Evolutionary conservation across 176 grass and related monocot genomes (phyloP), one percentile per base, ranked within the genome.

Genomic region (Leersia perrieri): DNA sequence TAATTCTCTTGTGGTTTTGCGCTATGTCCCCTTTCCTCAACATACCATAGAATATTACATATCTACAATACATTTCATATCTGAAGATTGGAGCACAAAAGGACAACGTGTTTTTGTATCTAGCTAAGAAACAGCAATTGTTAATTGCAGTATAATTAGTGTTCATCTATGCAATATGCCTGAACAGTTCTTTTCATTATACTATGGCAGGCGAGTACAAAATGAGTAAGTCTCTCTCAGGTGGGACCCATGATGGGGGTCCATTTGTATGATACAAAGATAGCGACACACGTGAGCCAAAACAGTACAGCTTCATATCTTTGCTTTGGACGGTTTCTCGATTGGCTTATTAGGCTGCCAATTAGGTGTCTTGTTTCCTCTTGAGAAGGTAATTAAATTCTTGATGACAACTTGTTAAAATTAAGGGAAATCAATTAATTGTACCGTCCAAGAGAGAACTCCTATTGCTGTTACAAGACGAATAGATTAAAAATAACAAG

Each of bases 311-410:
- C 85, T 68, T 73, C 41, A 32, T 51, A 82, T 87, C 85, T 70
- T 23, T 15, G 16, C 29, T 76, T 76, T 76, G 85, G 72, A 87
- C 18, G 1, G 72, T 12, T 70, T 63, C 58, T 57, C 33, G 11
- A 3, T 39, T 76, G 78, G 51, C 23, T 70, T 81, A 87, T 87
- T 87, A 87, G 78, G 85, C 85, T 87, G 69, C 77, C 77, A 44
- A 44, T 45, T n/a, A 28, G 63, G 77, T 68, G 51, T 18, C 29
- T 76, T 70, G 85, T 75, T 36, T 69, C 62, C n/a, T 68, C 16
- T 28, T 70, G 49, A 49, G 72, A 76, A 2, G 27, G 36, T 60
- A 55, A 65, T 53, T 53, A 53, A 53, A 5, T n/a, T 53, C 18
- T 64, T 64, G 57, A 28, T 62, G 42, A 30, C 36, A 64, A 23